phyloP scores from a whole-genome alignment of 2,329 filamentous ascomycete genomes.

The Didymella pomorum region DNA sequence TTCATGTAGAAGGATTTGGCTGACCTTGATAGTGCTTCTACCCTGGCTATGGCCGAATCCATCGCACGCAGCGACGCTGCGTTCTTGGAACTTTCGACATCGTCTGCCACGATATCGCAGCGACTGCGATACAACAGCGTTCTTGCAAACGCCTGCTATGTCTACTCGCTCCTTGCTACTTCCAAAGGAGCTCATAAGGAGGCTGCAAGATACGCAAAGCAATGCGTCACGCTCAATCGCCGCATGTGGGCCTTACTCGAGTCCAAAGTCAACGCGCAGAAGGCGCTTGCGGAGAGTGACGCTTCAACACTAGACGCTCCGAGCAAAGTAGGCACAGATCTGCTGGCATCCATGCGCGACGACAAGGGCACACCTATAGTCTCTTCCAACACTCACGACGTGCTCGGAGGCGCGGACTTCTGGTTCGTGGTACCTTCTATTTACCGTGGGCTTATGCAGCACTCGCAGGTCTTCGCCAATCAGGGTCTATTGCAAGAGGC shows the following conservation, averaged over 20 bases:
- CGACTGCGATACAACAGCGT: constrained; percentile 58
- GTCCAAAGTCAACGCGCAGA: constrained; percentile 45
- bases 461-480: constrained; percentile 81
- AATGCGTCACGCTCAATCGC: constrained; percentile 59
- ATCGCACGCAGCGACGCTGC: constrained; percentile 39
- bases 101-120: constrained; percentile 45
- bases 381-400: constrained; percentile 55
- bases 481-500: constrained; percentile 89
- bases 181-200: constrained; percentile 59
- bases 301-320: constrained; percentile 32
- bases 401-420: constrained; percentile 70
- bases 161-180: constrained; percentile 72
- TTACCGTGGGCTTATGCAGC: constrained; percentile 73
- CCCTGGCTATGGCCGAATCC: constrained; percentile 40
- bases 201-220: constrained; percentile 59
- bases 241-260: constrained; percentile 62
- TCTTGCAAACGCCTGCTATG: constrained; percentile 66
- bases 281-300: constrained; percentile 21
- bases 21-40: constrained; percentile 38
- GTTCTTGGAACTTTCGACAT: constrained; percentile 42
- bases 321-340: constrained; percentile 32
- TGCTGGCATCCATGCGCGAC: constrained; percentile 40
- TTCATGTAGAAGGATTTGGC: not conserved
- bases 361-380: constrained; percentile 43
- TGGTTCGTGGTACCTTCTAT: constrained; percentile 82